phyloP scores from a whole-genome alignment of 306 rosid species.

The Trifolium fragiferum region DNA sequence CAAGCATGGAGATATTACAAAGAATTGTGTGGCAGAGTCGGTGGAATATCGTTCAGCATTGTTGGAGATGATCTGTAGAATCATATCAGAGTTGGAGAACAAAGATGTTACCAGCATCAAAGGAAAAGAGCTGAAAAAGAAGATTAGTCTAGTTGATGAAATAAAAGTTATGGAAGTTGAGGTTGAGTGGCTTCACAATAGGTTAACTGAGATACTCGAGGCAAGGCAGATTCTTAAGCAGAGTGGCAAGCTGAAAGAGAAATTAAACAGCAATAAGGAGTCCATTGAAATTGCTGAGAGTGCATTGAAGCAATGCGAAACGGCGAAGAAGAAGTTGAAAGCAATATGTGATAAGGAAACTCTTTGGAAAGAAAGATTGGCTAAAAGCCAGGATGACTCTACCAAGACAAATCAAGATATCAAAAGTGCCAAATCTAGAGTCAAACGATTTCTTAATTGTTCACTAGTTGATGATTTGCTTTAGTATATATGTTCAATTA shows the following conservation, averaged over 20 bases:
- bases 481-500: conserved; percentile 5
- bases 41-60: background rate
- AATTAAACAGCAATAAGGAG: background rate
- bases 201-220: conserved; percentile 23
- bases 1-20: conserved; percentile 21
- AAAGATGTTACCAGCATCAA: background rate
- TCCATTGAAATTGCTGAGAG: background rate
- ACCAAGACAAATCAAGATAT: background rate
- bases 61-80: conserved; percentile 26
- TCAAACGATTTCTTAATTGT: background rate
- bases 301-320: background rate
- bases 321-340: background rate
- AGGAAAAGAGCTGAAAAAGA: background rate
- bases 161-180: background rate
- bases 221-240: conserved; percentile 5
- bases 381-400: conserved; percentile 6
- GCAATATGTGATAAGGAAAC: background rate
- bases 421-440: background rate
- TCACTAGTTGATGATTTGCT: conserved; percentile 32
- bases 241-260: background rate
- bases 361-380: conserved; percentile 12
- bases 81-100: conserved; percentile 14
- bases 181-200: conserved; percentile 24
- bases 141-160: background rate
- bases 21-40: background rate